Conservation (phyloP, 2,329 filamentous ascomycete genomes). For the Karstenula rhodostoma region DNA sequence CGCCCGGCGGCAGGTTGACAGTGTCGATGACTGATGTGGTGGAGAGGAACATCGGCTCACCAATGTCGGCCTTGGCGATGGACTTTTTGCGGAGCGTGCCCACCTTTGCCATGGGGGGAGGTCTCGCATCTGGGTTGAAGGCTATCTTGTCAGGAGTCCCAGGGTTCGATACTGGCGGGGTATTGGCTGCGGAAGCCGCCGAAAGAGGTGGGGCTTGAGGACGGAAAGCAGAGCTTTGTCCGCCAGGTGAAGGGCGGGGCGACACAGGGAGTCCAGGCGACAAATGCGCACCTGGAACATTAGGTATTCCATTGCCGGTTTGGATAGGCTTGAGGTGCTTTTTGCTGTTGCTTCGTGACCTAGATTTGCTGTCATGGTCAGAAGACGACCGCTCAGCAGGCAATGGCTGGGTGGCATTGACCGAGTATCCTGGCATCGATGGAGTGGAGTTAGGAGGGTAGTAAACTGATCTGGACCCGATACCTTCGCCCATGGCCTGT, state of each 20-base stretch:
- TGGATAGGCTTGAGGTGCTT: constrained; percentile 50
- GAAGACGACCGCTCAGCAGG: constrained; percentile 35
- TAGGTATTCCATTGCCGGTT: constrained; percentile 33
- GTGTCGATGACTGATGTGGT: constrained; percentile 67
- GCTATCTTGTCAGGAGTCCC: constrained; percentile 52
- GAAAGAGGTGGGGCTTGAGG: constrained; percentile 56
- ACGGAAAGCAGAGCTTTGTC: constrained; percentile 48
- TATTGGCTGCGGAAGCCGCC: constrained; percentile 61
- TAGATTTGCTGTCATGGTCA: constrained; percentile 38
- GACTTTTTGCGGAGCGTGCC: constrained; percentile 61
- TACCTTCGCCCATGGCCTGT: constrained; percentile 58
- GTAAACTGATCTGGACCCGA: constrained; percentile 43
- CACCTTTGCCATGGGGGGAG: constrained; percentile 36
- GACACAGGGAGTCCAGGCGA: constrained; percentile 44
- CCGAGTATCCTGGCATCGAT: constrained; percentile 44
- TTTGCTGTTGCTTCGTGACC: constrained; percentile 49
- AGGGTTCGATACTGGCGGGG: constrained; percentile 60
- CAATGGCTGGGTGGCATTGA: constrained; percentile 39
- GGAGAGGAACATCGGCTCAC: constrained; percentile 64
- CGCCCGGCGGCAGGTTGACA: constrained; percentile 64
- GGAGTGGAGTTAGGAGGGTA: constrained; percentile 45
- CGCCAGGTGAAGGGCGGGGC: constrained; percentile 48
- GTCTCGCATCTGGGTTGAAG: constrained; percentile 38
- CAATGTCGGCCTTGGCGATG: constrained; percentile 68
- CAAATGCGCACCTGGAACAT: constrained; percentile 33